These are phyloP conservation scores for Podospora sp. DNA, from an alignment of 495 filamentous ascomycete genomes.

Conservation along the genomic window DNA sequence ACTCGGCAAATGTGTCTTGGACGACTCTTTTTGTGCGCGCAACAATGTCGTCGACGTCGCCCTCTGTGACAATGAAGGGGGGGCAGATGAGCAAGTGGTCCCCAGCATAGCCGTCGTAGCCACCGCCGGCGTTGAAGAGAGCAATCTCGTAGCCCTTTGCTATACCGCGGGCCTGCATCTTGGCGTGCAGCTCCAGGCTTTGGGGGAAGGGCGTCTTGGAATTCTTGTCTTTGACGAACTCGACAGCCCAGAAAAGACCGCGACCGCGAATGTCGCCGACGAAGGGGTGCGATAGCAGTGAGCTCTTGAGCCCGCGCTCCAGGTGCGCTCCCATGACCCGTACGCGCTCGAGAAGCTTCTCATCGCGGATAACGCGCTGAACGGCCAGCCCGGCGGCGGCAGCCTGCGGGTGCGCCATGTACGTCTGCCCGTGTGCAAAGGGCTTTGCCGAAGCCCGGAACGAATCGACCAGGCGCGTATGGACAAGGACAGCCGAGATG, in stretches of 20 bases:
- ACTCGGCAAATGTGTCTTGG: constrained; percentile 6
- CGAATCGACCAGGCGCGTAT: constrained; percentile 51
- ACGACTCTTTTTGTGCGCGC: background rate
- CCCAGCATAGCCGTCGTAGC: constrained; percentile 4
- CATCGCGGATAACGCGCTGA: constrained; percentile 53
- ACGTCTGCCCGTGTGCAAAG: constrained; percentile 57
- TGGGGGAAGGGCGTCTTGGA: constrained; percentile 31
- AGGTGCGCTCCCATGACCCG: background rate
- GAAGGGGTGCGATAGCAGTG: constrained; percentile 26
- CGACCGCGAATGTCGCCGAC: constrained; percentile 1
- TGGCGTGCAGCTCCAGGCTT: constrained; percentile 3
- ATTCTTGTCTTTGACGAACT: constrained; percentile 7
- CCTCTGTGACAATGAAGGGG: constrained; percentile 3
- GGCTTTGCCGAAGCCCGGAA: constrained; percentile 54
- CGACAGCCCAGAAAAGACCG: constrained; percentile 9
- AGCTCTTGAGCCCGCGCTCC: background rate
- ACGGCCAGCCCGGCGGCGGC: constrained; percentile 57
- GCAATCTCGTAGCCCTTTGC: constrained; percentile 12
- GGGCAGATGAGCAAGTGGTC: constrained; percentile 6
- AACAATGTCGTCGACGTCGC: constrained; percentile 7
- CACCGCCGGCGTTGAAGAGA: constrained; percentile 6
- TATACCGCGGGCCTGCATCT: constrained; percentile 5
- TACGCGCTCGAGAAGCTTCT: constrained; percentile 42
- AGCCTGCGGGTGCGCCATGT: constrained; percentile 55
- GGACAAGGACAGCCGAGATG: constrained; percentile 57